Conservation (phyloP, 2,329 filamentous ascomycete species). For the Ceratocystis lukuohia region DNA sequence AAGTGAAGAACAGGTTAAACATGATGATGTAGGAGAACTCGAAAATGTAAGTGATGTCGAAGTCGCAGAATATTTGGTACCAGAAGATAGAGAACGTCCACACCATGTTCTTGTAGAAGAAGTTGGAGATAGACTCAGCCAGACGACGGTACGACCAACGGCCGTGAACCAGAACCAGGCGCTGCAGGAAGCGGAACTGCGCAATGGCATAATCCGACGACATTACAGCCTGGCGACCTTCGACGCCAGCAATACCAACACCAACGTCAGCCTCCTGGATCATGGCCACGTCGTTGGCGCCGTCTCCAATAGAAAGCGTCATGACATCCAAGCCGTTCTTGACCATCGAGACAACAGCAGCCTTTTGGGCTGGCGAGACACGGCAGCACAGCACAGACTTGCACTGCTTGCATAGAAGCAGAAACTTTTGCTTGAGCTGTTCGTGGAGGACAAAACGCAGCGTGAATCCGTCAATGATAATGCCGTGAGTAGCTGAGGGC, state of each 20-base stretch:
- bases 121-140: constrained; percentile 89
- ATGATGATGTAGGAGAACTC: constrained; percentile 96
- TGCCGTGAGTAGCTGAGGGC: constrained; percentile 73
- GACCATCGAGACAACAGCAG: constrained; percentile 90
- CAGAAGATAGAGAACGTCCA: constrained; percentile 96
- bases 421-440: constrained; percentile 73
- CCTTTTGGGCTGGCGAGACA: constrained; percentile 93
- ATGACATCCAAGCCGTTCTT: constrained; percentile 92
- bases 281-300: constrained; percentile 94
- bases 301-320: constrained; percentile 74
- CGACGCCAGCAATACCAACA: constrained; percentile 85
- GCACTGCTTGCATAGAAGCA: constrained; percentile 93
- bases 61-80: constrained; percentile 92
- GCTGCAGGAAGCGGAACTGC: constrained; percentile 78
- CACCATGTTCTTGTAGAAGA: constrained; percentile 99
- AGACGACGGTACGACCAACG: constrained; percentile 93
- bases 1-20: constrained; percentile 95
- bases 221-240: constrained; percentile 88
- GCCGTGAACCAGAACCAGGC: constrained; percentile 78
- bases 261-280: constrained; percentile 96
- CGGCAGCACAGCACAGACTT: constrained; percentile 92
- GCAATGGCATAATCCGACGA: constrained; percentile 92
- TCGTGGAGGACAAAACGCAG: constrained; percentile 79
- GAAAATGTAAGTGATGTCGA: constrained; percentile 92
- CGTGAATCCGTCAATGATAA: constrained; percentile 91